These are phyloP conservation scores for Chenopodium formosanum DNA, from an alignment of 148 eudicot genomes.

Conservation along the genomic window DNA sequence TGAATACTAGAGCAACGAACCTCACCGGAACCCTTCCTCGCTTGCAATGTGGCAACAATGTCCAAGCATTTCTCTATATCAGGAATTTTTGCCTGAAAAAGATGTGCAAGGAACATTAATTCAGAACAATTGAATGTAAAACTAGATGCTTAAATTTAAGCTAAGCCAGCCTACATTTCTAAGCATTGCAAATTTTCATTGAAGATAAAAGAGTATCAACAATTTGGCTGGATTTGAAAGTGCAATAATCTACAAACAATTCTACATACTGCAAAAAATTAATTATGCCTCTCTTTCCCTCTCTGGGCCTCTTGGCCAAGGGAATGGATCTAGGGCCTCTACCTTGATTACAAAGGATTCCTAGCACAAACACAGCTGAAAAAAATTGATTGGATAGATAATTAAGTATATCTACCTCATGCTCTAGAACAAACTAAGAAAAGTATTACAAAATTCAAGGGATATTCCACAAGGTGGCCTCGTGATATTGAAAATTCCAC, in stretches of 20 bases:
- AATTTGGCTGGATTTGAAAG: not conserved
- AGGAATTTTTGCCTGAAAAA: slow-evolving; percentile 82
- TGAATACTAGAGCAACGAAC: slow-evolving; percentile 45
- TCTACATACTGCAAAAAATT: not conserved
- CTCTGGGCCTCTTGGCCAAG: not conserved
- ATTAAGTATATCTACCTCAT: not conserved
- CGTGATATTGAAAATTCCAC: too few relatives aligned
- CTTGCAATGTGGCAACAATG: slow-evolving; percentile 69
- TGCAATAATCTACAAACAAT: not conserved
- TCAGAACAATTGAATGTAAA: not conserved
- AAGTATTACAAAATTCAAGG: not conserved
- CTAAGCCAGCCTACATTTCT: not conserved
- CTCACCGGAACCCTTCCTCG: slow-evolving; percentile 87
- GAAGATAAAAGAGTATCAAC: not conserved
- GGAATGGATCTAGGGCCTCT: not conserved
- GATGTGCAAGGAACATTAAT: not conserved
- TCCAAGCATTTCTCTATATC: slow-evolving; percentile 95
- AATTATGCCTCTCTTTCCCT: not conserved
- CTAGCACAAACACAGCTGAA: not conserved
- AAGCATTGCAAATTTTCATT: not conserved
- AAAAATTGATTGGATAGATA: not conserved
- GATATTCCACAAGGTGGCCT: too few relatives aligned
- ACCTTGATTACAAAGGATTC: not conserved
- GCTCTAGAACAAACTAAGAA: not conserved
- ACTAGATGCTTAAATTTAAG: not conserved